Evolutionary conservation across 331 rosid species (phyloP), one percentile per base, ranked within the genome.

Genomic region (Spiraea crenata): DNA sequence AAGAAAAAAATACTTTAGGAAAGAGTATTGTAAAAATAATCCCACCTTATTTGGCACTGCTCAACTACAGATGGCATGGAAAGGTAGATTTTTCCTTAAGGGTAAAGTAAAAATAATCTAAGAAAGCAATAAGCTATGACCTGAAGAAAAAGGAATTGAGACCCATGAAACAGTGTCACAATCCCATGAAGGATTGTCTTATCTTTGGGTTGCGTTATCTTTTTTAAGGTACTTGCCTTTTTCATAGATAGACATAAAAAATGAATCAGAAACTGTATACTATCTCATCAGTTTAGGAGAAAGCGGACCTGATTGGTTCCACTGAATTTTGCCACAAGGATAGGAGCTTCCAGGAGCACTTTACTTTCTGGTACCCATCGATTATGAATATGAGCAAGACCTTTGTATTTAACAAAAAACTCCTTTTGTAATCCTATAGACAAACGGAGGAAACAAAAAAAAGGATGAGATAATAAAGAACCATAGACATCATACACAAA

Each of bases 311-410:
- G 90, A 65, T 61, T 75, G 57, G 56, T 78, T 77, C 61, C 56
- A 75, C 66, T 71, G 77, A 81, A 85, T 65, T 81, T 80, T 55
- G 37, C 70, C 83, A 83, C 77, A 73, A 83, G 82, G 45, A 66
- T 77, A 39, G 90, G 83, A 74, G 86, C 85, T 77, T 87, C 92
- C 56, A 69, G 81, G 76, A 79, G 85, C 73, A 87, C 74, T 54
- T 83, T 83, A 76, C 49, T 63, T 81, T 83, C 86, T 11, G 84
- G 67, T 25, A 89, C 62, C 92, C 96, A 87, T 34, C 35, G 63
- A 70, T 82, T 85, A 77, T 87, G 92, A 81, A 85, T 77, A 80
- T 87, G 90, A 50, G 92, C 87, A 70, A 89, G 85, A 74, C 85
- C 86, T 59, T 80, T 87, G 79, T 80, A 89, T 78, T 89, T 89